Percentiles rank a stretch among this genome's conserved stretches.
These are phyloP conservation scores for Vararia minispora DNA, from an alignment of 768 basidiomycete species.

Conservation along the genomic window DNA sequence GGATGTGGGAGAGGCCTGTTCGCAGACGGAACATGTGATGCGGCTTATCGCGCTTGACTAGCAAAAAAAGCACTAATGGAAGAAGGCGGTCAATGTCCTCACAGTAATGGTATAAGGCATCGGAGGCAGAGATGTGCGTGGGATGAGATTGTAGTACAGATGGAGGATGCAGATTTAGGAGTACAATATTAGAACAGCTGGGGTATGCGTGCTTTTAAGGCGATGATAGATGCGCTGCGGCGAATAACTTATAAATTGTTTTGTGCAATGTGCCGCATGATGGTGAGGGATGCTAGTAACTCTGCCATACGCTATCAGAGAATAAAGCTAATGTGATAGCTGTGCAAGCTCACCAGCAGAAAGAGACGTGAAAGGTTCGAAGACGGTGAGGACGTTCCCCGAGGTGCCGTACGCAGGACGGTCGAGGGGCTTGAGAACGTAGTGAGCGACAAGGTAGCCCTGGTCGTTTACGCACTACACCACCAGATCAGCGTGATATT, in stretches of 20 bases:
- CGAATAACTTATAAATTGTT: slow-evolving; percentile 7
- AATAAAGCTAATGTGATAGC: background rate
- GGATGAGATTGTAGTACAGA: too few species aligned
- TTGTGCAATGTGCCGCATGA: slow-evolving; percentile 16
- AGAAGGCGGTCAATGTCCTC: too few species aligned
- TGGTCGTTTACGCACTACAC: slow-evolving; percentile 43
- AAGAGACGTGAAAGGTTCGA: slow-evolving; percentile 41
- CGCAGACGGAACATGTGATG: too few species aligned
- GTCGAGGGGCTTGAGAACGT: slow-evolving; percentile 44
- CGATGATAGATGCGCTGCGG: background rate
- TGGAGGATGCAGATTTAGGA: too few species aligned
- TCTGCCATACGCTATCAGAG: too few species aligned
- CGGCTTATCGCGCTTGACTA: too few species aligned
- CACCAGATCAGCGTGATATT: slow-evolving; percentile 1
- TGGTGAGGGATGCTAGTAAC: slow-evolving; percentile 12
- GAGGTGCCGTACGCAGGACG: slow-evolving; percentile 48
- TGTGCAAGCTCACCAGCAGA: slow-evolving; percentile 34
- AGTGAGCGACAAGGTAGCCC: slow-evolving; percentile 51
- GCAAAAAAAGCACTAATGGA: too few species aligned
- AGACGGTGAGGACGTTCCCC: slow-evolving; percentile 51
- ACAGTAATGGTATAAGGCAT: too few species aligned
- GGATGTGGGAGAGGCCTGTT: too few species aligned
- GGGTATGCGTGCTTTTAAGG: too few species aligned
- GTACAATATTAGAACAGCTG: too few species aligned
- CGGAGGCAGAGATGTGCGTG: too few species aligned